phyloP scores from a whole-genome alignment of 257 asterid genomes.

The Verbena officinalis region DNA sequence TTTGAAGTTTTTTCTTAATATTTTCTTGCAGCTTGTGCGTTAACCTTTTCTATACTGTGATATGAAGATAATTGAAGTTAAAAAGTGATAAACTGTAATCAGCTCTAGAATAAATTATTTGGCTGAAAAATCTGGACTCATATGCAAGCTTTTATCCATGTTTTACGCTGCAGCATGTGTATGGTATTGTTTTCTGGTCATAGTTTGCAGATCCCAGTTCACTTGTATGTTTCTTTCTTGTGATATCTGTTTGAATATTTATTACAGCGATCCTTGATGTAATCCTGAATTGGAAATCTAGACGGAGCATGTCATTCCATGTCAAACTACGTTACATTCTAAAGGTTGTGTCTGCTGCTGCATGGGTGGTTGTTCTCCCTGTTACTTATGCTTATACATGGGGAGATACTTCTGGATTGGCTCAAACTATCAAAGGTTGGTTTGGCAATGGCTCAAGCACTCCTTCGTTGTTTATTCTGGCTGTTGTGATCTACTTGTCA shows the following conservation, averaged over 20 bases:
- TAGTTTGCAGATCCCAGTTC: not conserved
- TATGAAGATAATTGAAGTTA: constrained; percentile 4
- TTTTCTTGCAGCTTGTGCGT: not conserved
- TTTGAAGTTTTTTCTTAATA: constrained; percentile 4
- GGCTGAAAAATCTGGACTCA: constrained; percentile 17
- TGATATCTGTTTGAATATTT: constrained; percentile 21
- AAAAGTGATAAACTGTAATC: constrained; percentile 4
- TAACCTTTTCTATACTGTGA: constrained; percentile 4
- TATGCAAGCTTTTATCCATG: constrained; percentile 4
- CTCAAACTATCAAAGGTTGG: constrained; percentile 88
- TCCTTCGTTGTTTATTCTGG: constrained; percentile 84
- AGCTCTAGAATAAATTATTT: not conserved
- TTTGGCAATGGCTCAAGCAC: constrained; percentile 82
- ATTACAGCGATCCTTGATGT: constrained; percentile 89
- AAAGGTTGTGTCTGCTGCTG: constrained; percentile 87
- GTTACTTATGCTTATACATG: constrained; percentile 95
- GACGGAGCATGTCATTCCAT: constrained; percentile 87
- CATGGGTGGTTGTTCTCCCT: constrained; percentile 93
- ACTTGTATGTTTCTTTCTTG: constrained; percentile 19
- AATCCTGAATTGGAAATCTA: constrained; percentile 84
- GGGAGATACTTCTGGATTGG: constrained; percentile 90
- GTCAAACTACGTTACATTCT: constrained; percentile 89
- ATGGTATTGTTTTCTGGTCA: constrained; percentile 16
- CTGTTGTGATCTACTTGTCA: constrained; percentile 89
- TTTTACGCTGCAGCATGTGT: constrained; percentile 20